Evolutionary conservation across 352 stramenopile genomes (phyloP), one percentile per base, ranked within the genome.

Genomic region (Thraustochytrium striatum): DNA sequence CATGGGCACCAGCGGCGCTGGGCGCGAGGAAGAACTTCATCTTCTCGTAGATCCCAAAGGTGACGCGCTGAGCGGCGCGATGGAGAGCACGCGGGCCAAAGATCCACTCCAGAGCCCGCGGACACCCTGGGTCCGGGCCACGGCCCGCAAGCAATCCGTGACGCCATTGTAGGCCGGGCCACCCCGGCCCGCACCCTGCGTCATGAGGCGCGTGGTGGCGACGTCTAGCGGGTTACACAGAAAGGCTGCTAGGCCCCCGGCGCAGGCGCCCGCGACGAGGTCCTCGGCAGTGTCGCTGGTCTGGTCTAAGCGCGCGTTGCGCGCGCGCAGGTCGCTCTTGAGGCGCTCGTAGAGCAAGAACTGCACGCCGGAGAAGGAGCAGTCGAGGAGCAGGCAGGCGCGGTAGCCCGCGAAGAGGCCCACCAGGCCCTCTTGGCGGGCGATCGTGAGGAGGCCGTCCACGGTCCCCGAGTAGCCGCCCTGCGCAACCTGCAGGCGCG

Each of bases 31-130:
- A 75, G 21, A 28, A 11, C 36, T 75, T 75, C 65, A 75, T 75
- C 25, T 25, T 72, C 65, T 80, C 70, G 58, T 80, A 80, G 25
- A 80, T 75, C 30, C 32, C 70, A 80, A 80, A 80, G 28, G 47
- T 52, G 3, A 80, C 8, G 55, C 70, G 33, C 70, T 80, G 21
- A 80, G 57, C 19, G 70, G 70, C 32, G 57, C 9, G n/a, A 80
- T 58, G 16, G 70, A 72, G 11, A 80, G 57, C 1, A 47, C 53
- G 43, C 70, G 70, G 1, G 58, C 70, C 5, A 69, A 11, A 9
- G 70, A 80, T 0, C 70, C 70, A 35, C 70, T 69, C 70, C 70
- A 80, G 3, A 80, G 28, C 11, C 70, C 70, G n/a, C 55, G 58
- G 1, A 73, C 47, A 79, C 70, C 70, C 32, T 80, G 57, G 32